phyloP scores from a whole-genome alignment of 495 filamentous ascomycete genomes.

The Penicillium cataractarum region DNA sequence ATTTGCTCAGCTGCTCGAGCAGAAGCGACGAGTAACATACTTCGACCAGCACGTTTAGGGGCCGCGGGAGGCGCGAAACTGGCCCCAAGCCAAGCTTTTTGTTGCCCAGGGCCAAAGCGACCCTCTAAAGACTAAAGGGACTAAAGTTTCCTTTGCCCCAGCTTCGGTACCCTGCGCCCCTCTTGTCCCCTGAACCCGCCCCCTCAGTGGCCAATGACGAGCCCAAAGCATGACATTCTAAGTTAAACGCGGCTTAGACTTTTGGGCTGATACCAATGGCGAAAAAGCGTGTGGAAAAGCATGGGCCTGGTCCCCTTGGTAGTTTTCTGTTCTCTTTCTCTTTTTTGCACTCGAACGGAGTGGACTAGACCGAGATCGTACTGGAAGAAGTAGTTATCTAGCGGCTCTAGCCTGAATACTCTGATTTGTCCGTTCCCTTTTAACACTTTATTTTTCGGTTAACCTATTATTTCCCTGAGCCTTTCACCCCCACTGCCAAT shows the following conservation, averaged over 20 bases:
- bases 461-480: slow-evolving; percentile 2
- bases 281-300: slow-evolving; percentile 4
- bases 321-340: slow-evolving; percentile 4
- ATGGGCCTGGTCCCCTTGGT: background rate
- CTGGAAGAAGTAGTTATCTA: background rate
- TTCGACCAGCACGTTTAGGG: background rate
- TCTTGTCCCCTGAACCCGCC: slow-evolving; percentile 17
- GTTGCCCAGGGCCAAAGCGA: slow-evolving; percentile 11
- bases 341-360: slow-evolving; percentile 2
- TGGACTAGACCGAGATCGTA: slow-evolving; percentile 11
- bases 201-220: slow-evolving; percentile 26
- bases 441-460: slow-evolving; percentile 5
- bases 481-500: background rate
- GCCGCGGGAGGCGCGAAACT: slow-evolving; percentile 10
- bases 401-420: too few relatives aligned
- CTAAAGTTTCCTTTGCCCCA: slow-evolving; percentile 6
- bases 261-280: slow-evolving; percentile 2
- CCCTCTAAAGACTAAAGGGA: background rate
- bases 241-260: slow-evolving; percentile 20
- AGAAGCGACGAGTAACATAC: background rate
- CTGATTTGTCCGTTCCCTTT: too few relatives aligned
- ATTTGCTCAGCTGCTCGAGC: background rate
- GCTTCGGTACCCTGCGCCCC: background rate
- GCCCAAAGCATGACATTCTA: slow-evolving; percentile 12
- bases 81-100: slow-evolving; percentile 24